Conservation (phyloP, 306 rosid genomes). For the Sicyos baderoa region DNA sequence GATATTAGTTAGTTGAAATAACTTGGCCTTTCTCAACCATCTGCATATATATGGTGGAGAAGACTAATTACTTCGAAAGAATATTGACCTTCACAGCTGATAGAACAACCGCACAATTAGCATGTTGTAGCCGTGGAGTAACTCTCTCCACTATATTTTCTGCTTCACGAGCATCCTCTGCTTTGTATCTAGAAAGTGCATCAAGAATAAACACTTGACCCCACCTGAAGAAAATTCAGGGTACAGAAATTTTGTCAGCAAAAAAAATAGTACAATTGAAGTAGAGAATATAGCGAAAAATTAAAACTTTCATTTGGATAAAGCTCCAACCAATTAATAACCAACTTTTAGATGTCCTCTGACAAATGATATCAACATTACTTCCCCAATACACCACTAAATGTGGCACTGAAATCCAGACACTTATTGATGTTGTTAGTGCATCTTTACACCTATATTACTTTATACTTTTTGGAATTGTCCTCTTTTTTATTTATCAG, state of each 20-base stretch:
- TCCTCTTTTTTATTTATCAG: neutral
- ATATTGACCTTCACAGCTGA: constrained; percentile 88
- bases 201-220: constrained; percentile 98
- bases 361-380: neutral
- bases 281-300: neutral
- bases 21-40: constrained; percentile 3
- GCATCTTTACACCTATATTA: neutral
- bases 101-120: constrained; percentile 96
- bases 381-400: neutral
- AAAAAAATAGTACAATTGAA: neutral
- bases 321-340: neutral
- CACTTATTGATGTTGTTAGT: neutral
- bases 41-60: constrained; percentile 12
- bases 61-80: constrained; percentile 11
- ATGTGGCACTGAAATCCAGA: neutral
- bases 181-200: constrained; percentile 93
- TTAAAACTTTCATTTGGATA: neutral
- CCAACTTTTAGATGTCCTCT: neutral
- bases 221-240: constrained; percentile 52
- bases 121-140: constrained; percentile 95
- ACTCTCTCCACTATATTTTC: constrained; percentile 97
- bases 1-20: neutral
- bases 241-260: neutral
- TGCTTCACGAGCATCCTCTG: constrained; percentile 95
- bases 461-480: neutral